Evolutionary conservation across 768 basidiomycete species (phyloP), one percentile per base, ranked within the genome.

Genomic region (Sutorius australiensis): DNA sequence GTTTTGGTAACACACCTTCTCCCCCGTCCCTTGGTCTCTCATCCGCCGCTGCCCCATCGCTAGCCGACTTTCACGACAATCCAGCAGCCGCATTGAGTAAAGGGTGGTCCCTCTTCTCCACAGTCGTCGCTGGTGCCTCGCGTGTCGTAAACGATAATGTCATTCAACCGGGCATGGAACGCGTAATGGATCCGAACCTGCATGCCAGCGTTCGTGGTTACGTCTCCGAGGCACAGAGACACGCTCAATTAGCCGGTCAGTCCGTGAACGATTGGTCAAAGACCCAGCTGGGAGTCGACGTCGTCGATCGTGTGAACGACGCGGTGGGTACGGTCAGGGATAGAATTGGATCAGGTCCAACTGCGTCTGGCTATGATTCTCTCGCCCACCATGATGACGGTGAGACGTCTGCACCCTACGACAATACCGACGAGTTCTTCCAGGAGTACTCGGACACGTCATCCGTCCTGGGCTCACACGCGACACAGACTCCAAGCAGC

Each of bases 31-130:
- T 78, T 62, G 75, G 79, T 6, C 74, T 90, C 38, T 92, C 92
- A 4, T 94, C 92, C 28, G 82, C 85, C 10, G 81, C 86, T 32
- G 85, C 87, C 11, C 95, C 95, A 0, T 79, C 84, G 0, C 66
- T 98, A 3, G 70, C 75, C 38, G 95, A 99, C 17, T 72, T 98
- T 30, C 91, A 95, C 67, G 82, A 87, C 41, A 92, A 92, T 64
- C 95, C 95, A 0, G 69, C 87, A 34, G 84, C 81, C 9, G 95
- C 95, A 0, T 70, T 98, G 13, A 82, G 82, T 62, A 98, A 98
- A 74, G 93, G 95, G 41, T 98, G 97, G 97, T 92, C 92, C 24
- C 72, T 98, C n/a, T 87, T 99, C 65, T 88, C 92, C 28, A 80
- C 89, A 0, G 93, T 85, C 32, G 86, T 98, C 13, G 80, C 73